Conservation (phyloP, 768 basidiomycete genomes). For the Tremella mesenterica region DNA sequence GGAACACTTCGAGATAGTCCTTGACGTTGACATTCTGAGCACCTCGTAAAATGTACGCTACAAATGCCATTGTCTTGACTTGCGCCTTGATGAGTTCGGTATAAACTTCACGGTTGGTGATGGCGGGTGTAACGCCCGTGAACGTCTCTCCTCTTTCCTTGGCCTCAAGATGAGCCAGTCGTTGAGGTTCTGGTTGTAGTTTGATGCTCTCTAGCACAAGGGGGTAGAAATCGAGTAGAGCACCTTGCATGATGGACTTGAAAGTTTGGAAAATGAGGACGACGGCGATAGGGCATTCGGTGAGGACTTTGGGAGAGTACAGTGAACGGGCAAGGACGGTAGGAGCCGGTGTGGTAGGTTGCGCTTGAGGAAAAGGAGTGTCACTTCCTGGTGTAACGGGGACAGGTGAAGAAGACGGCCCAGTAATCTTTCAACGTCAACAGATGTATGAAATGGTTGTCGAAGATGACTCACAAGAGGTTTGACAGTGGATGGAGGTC, state of each 20-base stretch:
- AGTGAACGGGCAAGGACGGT: conserved; percentile 57
- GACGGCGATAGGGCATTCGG: conserved; percentile 86
- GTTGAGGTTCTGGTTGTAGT: conserved; percentile 72
- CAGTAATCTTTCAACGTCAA: neutral
- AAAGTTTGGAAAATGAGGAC: conserved; percentile 82
- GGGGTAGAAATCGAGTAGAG: conserved; percentile 61
- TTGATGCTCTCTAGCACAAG: conserved; percentile 72
- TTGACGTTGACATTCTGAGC: conserved; percentile 53
- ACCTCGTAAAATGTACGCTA: conserved; percentile 78
- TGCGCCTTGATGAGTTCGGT: conserved; percentile 78
- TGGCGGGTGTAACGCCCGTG: conserved; percentile 67
- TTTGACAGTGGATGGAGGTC: conserved; percentile 46
- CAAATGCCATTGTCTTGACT: conserved; percentile 88
- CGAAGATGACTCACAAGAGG: conserved; percentile 1
- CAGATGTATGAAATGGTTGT: too few relatives aligned
- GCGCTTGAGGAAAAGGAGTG: neutral
- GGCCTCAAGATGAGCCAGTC: conserved; percentile 62
- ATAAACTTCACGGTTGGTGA: conserved; percentile 65
- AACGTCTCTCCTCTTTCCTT: conserved; percentile 76
- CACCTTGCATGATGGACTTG: conserved; percentile 56
- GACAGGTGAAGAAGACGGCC: neutral
- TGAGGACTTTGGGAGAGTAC: conserved; percentile 84
- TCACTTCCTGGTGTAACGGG: neutral
- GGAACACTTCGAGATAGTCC: conserved; percentile 68
- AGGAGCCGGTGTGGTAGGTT: conserved; percentile 41